These are phyloP conservation scores for Microcos paniculata DNA, from an alignment of 345 rosid genomes.

Conservation along the genomic window DNA sequence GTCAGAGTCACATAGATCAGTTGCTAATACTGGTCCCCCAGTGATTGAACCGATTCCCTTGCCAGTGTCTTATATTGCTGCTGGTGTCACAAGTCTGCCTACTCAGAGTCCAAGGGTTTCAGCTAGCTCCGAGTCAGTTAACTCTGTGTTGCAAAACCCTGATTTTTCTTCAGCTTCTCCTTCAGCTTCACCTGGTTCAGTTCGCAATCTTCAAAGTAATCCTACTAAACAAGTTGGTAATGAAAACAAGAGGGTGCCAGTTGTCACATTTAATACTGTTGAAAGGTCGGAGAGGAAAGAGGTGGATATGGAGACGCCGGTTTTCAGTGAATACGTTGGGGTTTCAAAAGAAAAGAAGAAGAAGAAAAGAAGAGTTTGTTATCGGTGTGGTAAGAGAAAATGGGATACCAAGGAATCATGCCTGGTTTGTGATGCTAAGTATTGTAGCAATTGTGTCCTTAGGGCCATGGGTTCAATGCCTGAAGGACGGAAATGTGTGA, in stretches of 20 bases:
- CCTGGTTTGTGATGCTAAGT: conserved; percentile 87
- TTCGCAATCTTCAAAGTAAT: conserved; percentile 35
- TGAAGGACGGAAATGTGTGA: conserved; percentile 95
- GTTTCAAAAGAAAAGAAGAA: conserved; percentile 60
- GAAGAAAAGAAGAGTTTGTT: conserved; percentile 66
- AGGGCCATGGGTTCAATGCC: conserved; percentile 99
- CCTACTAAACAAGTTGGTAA: conserved; percentile 34
- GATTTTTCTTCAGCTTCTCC: conserved; percentile 84
- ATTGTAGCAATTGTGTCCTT: conserved; percentile 91
- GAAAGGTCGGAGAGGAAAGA: conserved; percentile 51
- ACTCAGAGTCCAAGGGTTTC: conserved; percentile 78
- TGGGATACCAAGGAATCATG: conserved; percentile 97
- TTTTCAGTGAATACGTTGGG: conserved; percentile 52
- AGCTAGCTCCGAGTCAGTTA: conserved; percentile 87
- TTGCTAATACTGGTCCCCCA: conserved; percentile 29
- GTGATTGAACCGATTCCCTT: conserved; percentile 69
- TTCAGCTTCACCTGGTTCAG: conserved; percentile 74
- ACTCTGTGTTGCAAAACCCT: conserved; percentile 87
- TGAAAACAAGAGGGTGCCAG: conserved; percentile 54
- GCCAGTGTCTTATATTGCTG: conserved; percentile 71
- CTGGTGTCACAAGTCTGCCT: conserved; percentile 56
- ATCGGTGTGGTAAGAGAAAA: conserved; percentile 81
- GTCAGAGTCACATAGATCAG: conserved; percentile 40
- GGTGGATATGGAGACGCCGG: conserved; percentile 43
- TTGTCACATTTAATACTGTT: conserved; percentile 75